Percentiles rank a stretch among this genome's conserved stretches.
Evolutionary conservation across 129 eudicot genomes (phyloP).

Genomic region (Chrysanthemum seticuspe): DNA sequence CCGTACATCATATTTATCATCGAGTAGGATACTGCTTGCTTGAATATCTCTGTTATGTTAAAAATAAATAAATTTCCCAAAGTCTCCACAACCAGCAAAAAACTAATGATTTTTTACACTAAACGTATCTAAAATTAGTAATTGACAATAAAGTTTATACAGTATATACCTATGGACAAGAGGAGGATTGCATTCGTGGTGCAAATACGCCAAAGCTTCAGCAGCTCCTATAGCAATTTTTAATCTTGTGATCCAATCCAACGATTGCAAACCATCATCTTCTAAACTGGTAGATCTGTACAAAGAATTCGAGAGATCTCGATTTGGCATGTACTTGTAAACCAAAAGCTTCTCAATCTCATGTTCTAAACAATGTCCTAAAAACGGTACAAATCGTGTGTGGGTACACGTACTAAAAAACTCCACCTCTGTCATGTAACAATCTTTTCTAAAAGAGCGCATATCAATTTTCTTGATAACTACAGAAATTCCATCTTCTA

Average conservation of each 20-base stretch:
- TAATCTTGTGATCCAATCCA: constrained; percentile 91
- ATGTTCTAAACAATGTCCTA: constrained; percentile 70
- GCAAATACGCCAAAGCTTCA: constrained; percentile 65
- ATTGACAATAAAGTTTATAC: neutral
- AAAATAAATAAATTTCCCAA: constrained; percentile 8
- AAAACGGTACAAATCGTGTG: constrained; percentile 57
- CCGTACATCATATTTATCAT: constrained; percentile 83
- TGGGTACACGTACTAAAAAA: constrained; percentile 48
- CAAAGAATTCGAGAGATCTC: constrained; percentile 69
- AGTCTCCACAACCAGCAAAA: neutral
- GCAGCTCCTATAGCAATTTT: constrained; percentile 86
- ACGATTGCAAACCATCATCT: constrained; percentile 51
- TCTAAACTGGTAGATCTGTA: constrained; percentile 35
- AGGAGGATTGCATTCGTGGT: constrained; percentile 86
- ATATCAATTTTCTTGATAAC: constrained; percentile 66
- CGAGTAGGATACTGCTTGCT: constrained; percentile 87
- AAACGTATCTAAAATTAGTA: neutral
- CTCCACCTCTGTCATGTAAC: constrained; percentile 57
- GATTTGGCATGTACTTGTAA: constrained; percentile 68
- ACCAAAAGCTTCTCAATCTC: constrained; percentile 74
- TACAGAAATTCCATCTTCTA: constrained; percentile 54
- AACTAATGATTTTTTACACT: too few species aligned
- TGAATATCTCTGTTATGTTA: constrained; percentile 55
- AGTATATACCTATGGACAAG: constrained; percentile 70
- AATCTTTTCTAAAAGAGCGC: constrained; percentile 41